Evolutionary conservation across 129 eudicot species (phyloP).

Genomic region (Centella asiatica): DNA sequence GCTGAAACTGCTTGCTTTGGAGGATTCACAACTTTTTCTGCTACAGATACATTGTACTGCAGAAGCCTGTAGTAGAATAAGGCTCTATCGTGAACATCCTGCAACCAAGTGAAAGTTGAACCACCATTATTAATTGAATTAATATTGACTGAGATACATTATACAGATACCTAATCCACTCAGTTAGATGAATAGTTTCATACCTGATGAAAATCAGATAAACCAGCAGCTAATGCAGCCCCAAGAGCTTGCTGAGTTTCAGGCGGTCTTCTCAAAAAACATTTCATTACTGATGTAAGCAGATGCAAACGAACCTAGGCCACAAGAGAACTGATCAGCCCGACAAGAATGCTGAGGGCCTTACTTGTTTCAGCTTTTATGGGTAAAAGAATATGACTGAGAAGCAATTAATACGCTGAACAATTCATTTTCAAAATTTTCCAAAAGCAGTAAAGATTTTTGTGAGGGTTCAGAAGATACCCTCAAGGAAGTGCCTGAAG

Average conservation of each 20-base stretch:
- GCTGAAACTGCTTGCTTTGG: constrained; percentile 98
- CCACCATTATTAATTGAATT: no score
- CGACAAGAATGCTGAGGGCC: not conserved
- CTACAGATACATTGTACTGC: constrained; percentile 59
- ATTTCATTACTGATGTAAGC: constrained; percentile 90
- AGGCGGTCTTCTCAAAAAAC: constrained; percentile 87
- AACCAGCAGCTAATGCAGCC: constrained; percentile 83
- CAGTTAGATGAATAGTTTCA: not conserved
- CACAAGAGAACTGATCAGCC: constrained; percentile 9
- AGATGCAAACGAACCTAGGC: constrained; percentile 89
- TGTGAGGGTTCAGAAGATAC: not conserved
- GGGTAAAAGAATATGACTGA: no score
- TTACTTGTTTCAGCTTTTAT: no score
- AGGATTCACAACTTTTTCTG: constrained; percentile 81
- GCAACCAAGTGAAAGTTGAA: constrained; percentile 22
- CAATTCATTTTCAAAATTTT: no score
- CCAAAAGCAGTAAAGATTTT: no score
- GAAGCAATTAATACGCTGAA: no score
- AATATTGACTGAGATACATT: no score
- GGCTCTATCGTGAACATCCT: constrained; percentile 99
- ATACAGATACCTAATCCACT: not conserved
- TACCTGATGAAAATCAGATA: constrained; percentile 95
- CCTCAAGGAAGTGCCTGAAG: not conserved
- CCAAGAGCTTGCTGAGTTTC: constrained; percentile 94
- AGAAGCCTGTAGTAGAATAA: constrained; percentile 89